Evolutionary conservation across 805 yeast species (phyloP), one percentile per base, ranked within the genome.

Genomic region (Candida verbasci): DNA sequence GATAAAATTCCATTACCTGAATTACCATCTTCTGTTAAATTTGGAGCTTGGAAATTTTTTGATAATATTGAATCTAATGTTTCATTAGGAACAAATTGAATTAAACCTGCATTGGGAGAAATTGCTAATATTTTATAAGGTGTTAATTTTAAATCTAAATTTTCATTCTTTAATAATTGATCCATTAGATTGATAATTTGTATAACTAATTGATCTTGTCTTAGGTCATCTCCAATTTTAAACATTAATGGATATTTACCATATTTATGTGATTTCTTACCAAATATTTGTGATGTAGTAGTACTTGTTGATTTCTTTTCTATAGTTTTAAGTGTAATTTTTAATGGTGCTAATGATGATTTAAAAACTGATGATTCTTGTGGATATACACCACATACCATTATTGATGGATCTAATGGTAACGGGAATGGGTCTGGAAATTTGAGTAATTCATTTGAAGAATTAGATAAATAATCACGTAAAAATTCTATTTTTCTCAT

Each of bases 151-250:
- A 93, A 66, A 56, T 93, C 96, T 39, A 93, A 78, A 53, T 93
- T 93, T 53, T 93, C 98, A 54, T 86, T 85, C 44, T 83, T 78
- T 35, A 93, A 62, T 29, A 93, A 72, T 53, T 79, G 86, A 55
- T 93, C 96, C 95, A 93, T 93, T 41, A 93, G 65, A 39, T 82
- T 75, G 39, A 93, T 86, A 43, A 93, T 86, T 58, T 93, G 98
- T 34, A 88, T 84, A n/a, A 93, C 95, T 45, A 93, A 72, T 58
- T 93, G 99, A 65, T 93, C 99, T 58, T 93, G 99, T 41, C 97
- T 70, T 34, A 93, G 68, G 55, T 93, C 98, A 45, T 85, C 99
- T 10, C 99, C 99, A 34, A 85, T 84, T 58, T 93, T 93, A 62
- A 87, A 91, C 83, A 93, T 91, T 24, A 93, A 63, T 5, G 94